Base-by-base conservation (phyloP, 2,329 filamentous ascomycete species). In the Thelonectria rubi region DNA sequence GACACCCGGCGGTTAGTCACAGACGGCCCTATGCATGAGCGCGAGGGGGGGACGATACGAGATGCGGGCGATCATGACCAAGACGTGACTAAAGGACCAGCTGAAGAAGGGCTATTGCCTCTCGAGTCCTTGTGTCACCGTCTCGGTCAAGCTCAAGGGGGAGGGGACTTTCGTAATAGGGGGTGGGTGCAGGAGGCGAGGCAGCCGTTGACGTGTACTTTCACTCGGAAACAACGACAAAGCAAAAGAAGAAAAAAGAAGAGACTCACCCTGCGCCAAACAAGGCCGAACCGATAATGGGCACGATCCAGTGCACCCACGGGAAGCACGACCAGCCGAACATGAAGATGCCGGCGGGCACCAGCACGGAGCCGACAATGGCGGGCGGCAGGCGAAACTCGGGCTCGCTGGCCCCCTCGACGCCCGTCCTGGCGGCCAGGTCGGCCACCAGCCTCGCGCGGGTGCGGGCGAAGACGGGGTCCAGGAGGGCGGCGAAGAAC, bases 311-410 rank as follows among this genome's bases (percentile, higher is more conserved):
- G 77, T 92, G 90, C 50, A 97, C 85, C 68, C 77, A 84, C 2
- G 88, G 76, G 74, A 89, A 94, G 14, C 91, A 90, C 5, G 91
- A 93, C 91, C 93, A 97, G 9, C 88, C 93, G 77, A 97, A 97
- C 78, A 92, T 91, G 76, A 97, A 97, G 15, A 98, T 79, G 7
- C 92, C 92, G 58, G 91, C 81, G 5, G 93, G 92, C 32, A 95
- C 92, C 10, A 97, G 77, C 46, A 93, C 77, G 1, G 88, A 88
- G n/a, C 94, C 94, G 8, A 83, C 74, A 53, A 94, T 90, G 18
- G 88, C 86, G 34, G 92, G 88, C 7, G 92, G 91, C 34, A 97
- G 84, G 63, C 93, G 88, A 79, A 91, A 96, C 78, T 97, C 94
- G 9, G 94, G 94, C 81, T 97, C 92, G 61, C 88, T 90, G 50